Conservation (phyloP, 352 stramenopile species). For the Thraustotheca clavata region DNA sequence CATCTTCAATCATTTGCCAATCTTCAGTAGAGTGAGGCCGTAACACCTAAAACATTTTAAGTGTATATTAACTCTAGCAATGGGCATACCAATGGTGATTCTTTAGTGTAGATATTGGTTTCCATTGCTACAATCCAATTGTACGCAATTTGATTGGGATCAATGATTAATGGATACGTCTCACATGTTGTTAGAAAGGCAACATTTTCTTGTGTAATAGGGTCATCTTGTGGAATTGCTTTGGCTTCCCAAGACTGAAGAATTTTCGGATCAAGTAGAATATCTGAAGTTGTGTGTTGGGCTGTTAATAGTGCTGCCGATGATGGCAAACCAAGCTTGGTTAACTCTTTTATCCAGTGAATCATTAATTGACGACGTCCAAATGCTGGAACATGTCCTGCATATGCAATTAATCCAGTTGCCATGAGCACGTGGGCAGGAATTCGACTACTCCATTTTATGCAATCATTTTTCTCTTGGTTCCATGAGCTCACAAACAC, state of each 20-base stretch:
- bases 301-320: slow-evolving; percentile 31
- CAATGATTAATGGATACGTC: slow-evolving; percentile 43
- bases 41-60: too few relatives aligned
- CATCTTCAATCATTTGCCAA: slow-evolving; percentile 30
- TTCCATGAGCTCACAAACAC: slow-evolving; percentile 35
- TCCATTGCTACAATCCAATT: slow-evolving; percentile 34
- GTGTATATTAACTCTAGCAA: too few relatives aligned
- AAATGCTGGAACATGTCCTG: slow-evolving; percentile 24
- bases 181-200: slow-evolving; percentile 35
- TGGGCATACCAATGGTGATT: slow-evolving; percentile 21
- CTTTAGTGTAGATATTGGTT: slow-evolving; percentile 23
- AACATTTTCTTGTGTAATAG: slow-evolving; percentile 33
- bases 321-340: slow-evolving; percentile 11
- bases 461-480: slow-evolving; percentile 32
- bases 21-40: slow-evolving; percentile 12
- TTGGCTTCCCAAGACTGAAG: slow-evolving; percentile 41
- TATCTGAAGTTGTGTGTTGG: slow-evolving; percentile 25
- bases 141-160: slow-evolving; percentile 43
- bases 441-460: slow-evolving; percentile 32
- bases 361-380: slow-evolving; percentile 24
- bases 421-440: slow-evolving; percentile 55
- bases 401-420: slow-evolving; percentile 44
- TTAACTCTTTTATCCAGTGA: slow-evolving; percentile 34
- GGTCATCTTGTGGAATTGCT: slow-evolving; percentile 31
- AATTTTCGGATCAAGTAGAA: slow-evolving; percentile 29